Evolutionary conservation across 2,329 filamentous ascomycete genomes (phyloP).

Genomic region (Septoria petroselini): DNA sequence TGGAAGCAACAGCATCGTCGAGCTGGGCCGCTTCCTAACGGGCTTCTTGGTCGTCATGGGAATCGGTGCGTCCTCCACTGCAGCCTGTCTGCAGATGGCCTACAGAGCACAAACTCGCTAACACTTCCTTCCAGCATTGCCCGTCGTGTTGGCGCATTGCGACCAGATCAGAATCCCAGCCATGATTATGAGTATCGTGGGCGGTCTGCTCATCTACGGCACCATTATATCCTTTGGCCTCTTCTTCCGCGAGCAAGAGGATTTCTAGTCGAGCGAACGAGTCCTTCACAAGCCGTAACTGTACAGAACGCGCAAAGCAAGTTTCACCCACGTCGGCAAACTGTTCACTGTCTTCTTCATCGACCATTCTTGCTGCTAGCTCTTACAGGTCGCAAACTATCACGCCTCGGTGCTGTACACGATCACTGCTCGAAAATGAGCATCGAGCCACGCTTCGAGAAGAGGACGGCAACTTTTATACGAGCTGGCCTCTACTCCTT

Average conservation of each 20-base stretch:
- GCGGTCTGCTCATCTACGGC: conserved; percentile 90
- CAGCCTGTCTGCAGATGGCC: too few species aligned
- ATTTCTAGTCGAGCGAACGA: conserved; percentile 61
- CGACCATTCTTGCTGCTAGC: background rate
- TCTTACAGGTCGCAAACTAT: background rate
- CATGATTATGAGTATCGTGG: conserved; percentile 92
- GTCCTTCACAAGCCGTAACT: background rate
- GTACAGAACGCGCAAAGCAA: conserved; percentile 4
- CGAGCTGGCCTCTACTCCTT: background rate
- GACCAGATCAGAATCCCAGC: conserved; percentile 77
- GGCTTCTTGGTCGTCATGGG: conserved; percentile 97
- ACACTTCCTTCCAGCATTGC: conserved; percentile 62
- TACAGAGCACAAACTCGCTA: background rate
- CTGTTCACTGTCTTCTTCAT: background rate
- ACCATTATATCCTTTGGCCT: conserved; percentile 97
- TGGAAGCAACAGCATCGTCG: conserved; percentile 78
- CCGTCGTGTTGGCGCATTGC: conserved; percentile 82
- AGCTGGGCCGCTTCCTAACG: conserved; percentile 90
- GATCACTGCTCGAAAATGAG: background rate
- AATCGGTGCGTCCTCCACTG: conserved; percentile 78
- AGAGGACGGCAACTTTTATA: background rate
- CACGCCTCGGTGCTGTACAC: background rate
- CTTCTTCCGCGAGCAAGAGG: conserved; percentile 97
- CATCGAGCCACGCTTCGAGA: background rate
- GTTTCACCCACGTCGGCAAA: background rate